Base-by-base conservation (phyloP, 2,329 filamentous ascomycete genomes). In the Alternaria infectoria region DNA sequence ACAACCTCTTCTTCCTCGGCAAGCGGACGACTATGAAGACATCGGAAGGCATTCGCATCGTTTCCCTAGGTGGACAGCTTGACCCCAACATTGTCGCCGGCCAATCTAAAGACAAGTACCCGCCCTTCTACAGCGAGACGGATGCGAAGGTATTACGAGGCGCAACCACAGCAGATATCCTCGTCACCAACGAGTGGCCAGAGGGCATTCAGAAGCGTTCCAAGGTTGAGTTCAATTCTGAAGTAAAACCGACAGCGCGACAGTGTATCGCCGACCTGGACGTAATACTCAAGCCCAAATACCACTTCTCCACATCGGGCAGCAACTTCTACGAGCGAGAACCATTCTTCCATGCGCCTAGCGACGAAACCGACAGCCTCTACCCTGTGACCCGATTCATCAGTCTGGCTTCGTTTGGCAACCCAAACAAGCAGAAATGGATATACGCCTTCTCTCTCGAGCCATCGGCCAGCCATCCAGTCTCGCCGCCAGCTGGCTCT, bases 21-120 rank as follows among this genome's bases (percentile, higher is more conserved):
- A 96, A 96, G 80, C 90, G 93, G 73, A 93, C 92, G 65, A 90
- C 91, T 13, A 91, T 93, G 56, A 98, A 96, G 78, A 98, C 95
- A 0, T 91, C 92, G 0, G 94, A 97, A 69, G 95, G 94, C 1
- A 85, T 98, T 49, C 89, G 91, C 54, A 93, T 99, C 65, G 92
- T 95, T n/a, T 86, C 92, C 0, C 85, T 99, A 0, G 95, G 95
- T 25, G 96, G 96, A 0, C 83, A 85, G 32, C 82, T 93, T 2
- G 89, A 92, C 71, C 76, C 87, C 12, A 85, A 86, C 52, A 83
- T 89, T 13, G 82, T 88, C 32, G 86, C 83, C 3, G 89, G 88
- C 3, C 84, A 88, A 58, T 91, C 90, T 9, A 88, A 89, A 66
- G 90, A 93, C 69, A 90, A 91, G 67, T 90, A 92, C 70, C 84